Conservation (phyloP, 352 stramenopile genomes). For the Pythium phragmiticola region DNA sequence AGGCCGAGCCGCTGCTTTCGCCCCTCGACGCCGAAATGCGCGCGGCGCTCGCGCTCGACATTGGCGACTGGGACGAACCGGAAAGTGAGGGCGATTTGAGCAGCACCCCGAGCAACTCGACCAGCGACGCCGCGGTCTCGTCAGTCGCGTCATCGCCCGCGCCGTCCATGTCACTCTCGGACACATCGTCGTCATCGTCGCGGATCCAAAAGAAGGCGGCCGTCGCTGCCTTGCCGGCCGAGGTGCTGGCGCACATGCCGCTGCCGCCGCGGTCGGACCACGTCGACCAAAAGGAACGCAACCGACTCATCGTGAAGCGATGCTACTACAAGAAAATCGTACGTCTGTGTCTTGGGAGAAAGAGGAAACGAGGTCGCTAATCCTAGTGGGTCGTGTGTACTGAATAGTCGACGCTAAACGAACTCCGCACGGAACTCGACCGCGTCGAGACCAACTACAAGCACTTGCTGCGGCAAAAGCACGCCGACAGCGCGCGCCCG, state of each 20-base stretch:
- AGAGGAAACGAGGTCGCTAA: neutral
- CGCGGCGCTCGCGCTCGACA: constrained; percentile 24
- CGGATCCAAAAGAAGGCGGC: constrained; percentile 8
- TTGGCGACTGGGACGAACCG: constrained; percentile 15
- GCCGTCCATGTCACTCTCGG: constrained; percentile 2
- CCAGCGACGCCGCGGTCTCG: constrained; percentile 3
- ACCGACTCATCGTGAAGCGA: constrained; percentile 53
- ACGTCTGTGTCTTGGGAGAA: constrained; percentile 22
- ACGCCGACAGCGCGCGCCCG: constrained; percentile 20
- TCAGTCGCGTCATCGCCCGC: constrained; percentile 11
- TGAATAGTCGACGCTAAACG: constrained; percentile 52
- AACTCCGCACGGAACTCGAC: constrained; percentile 47
- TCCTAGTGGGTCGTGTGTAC: no score
- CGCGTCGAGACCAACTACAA: constrained; percentile 45
- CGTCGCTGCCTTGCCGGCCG: constrained; percentile 7
- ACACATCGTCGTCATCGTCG: neutral
- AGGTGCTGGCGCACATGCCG: constrained; percentile 28
- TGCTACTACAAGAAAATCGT: constrained; percentile 85
- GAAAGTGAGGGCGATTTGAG: constrained; percentile 1
- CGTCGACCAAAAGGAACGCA: constrained; percentile 25
- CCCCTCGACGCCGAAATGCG: constrained; percentile 20
- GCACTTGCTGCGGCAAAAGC: constrained; percentile 32
- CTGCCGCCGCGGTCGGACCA: constrained; percentile 25
- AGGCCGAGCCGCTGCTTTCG: constrained; percentile 12
- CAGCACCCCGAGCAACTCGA: neutral